These are phyloP conservation scores for Xerocomus nothofagi DNA, from an alignment of 1,284 basidiomycete species.

Conservation along the genomic window DNA sequence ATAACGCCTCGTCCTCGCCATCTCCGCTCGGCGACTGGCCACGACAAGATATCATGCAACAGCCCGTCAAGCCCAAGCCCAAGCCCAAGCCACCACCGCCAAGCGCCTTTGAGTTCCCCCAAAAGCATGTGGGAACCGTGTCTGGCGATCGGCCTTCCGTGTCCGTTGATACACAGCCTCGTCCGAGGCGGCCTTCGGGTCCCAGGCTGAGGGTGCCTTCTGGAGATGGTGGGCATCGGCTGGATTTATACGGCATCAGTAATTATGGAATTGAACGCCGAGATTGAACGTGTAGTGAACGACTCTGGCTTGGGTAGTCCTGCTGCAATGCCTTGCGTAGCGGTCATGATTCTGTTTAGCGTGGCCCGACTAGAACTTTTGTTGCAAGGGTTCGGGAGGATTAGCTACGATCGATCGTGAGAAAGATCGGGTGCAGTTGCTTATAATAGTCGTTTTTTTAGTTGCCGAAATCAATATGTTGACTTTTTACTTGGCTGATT, in stretches of 20 bases:
- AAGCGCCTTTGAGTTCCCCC: conserved; percentile 26
- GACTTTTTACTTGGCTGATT: not conserved
- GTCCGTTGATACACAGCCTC: conserved; percentile 17
- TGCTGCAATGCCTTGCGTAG: conserved; percentile 22
- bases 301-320: conserved; percentile 9
- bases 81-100: conserved; percentile 34
- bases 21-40: conserved; percentile 60
- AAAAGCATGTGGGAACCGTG: not conserved
- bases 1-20: conserved; percentile 35
- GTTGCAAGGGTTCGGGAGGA: conserved; percentile 27
- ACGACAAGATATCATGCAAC: conserved; percentile 45
- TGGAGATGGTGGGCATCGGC: conserved; percentile 30
- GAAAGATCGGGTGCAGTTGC: not conserved
- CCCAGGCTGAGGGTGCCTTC: conserved; percentile 30
- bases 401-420: not conserved
- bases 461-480: not conserved
- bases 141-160: conserved; percentile 8
- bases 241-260: conserved; percentile 35
- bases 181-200: conserved; percentile 43
- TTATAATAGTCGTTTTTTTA: not conserved
- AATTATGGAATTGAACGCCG: conserved; percentile 4
- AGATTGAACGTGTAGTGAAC: not conserved
- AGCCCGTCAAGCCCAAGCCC: conserved; percentile 29
- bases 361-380: not conserved
- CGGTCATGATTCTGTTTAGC: not conserved